Percentiles rank a stretch among this genome's conserved stretches.
Conservation (phyloP, 2,329 filamentous ascomycete species). For the Aspergillus sergii region DNA sequence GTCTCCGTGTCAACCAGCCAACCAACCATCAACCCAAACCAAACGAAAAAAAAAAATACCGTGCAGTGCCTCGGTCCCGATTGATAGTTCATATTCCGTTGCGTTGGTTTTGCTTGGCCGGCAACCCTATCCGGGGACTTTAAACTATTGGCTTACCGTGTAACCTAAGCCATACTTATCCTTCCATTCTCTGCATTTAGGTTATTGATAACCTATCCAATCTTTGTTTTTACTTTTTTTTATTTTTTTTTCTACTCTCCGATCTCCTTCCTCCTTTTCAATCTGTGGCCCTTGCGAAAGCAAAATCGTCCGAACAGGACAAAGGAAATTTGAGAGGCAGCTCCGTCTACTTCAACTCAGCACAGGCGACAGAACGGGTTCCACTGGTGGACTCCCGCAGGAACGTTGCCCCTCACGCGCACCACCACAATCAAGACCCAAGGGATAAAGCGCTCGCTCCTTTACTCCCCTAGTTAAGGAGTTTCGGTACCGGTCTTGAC, state of each 20-base stretch:
- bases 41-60: neutral
- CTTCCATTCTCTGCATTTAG: neutral
- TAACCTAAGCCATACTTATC: slow-evolving; percentile 4
- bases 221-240: neutral
- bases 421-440: slow-evolving; percentile 10
- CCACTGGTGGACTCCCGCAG: slow-evolving; percentile 14
- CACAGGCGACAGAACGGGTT: slow-evolving; percentile 10
- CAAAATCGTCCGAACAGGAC: neutral
- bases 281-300: neutral
- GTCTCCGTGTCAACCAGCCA: neutral
- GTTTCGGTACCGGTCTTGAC: neutral
- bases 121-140: slow-evolving; percentile 5
- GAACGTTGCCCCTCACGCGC: slow-evolving; percentile 20
- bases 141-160: slow-evolving; percentile 9
- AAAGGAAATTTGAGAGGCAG: neutral
- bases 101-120: slow-evolving; percentile 5
- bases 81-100: neutral
- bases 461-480: slow-evolving; percentile 19
- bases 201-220: neutral
- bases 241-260: neutral
- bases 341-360: neutral
- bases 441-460: slow-evolving; percentile 20
- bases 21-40: neutral
- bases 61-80: neutral
- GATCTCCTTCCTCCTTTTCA: neutral